Conservation (phyloP, 2,329 filamentous ascomycete genomes). For the Monosporascus sp. region DNA sequence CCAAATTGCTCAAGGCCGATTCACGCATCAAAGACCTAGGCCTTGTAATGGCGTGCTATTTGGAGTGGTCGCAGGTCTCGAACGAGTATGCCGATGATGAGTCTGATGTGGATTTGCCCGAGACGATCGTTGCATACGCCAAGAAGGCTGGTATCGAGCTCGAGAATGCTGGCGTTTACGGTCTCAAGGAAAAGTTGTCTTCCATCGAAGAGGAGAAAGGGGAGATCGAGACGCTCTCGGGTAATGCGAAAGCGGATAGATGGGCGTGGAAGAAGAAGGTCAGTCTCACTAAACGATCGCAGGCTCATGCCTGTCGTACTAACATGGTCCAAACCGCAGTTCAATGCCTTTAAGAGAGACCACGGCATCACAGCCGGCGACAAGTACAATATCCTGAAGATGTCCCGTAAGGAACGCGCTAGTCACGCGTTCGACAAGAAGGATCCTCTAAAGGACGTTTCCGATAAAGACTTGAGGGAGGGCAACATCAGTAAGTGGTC, state of each 20-base stretch:
- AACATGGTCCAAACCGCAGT: slow-evolving; percentile 5
- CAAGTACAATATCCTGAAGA: slow-evolving; percentile 16
- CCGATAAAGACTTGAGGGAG: slow-evolving; percentile 14
- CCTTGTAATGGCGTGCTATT: slow-evolving; percentile 13
- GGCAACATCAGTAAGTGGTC: slow-evolving; percentile 16
- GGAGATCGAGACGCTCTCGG: slow-evolving; percentile 11
- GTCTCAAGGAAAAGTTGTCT: slow-evolving; percentile 2
- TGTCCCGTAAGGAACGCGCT: slow-evolving; percentile 15
- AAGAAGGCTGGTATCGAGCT: slow-evolving; percentile 17
- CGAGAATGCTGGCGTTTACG: slow-evolving; percentile 7
- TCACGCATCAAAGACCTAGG: slow-evolving; percentile 15
- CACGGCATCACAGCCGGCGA: slow-evolving; percentile 12
- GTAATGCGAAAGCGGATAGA: slow-evolving; percentile 11
- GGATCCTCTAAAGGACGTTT: slow-evolving; percentile 15
- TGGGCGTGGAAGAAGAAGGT: slow-evolving; percentile 20
- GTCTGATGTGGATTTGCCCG: slow-evolving; percentile 8
- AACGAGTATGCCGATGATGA: slow-evolving; percentile 1
- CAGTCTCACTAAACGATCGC: background rate
- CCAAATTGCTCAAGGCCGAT: slow-evolving; percentile 11
- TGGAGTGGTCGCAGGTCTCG: slow-evolving; percentile 11
- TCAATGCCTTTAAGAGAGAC: slow-evolving; percentile 13
- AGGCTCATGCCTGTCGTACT: background rate
- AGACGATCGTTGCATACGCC: slow-evolving; percentile 16
- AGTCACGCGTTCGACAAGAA: slow-evolving; percentile 13
- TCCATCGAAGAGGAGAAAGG: background rate